Conservation (phyloP, 306 rosid genomes). For the Sicyos baderoa region DNA sequence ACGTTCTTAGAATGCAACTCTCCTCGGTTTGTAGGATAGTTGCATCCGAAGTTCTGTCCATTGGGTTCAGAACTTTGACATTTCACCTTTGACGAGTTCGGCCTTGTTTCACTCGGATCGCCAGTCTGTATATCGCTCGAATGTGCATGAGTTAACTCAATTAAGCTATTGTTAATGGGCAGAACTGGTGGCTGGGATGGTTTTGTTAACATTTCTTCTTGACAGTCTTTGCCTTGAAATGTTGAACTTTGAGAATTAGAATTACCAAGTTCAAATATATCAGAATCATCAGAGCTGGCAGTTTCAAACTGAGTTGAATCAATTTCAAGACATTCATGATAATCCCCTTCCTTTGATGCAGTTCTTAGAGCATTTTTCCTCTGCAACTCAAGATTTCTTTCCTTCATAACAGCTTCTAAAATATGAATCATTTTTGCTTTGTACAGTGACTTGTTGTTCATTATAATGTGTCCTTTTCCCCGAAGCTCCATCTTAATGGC, state of each 20-base stretch:
- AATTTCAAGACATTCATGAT: constrained; percentile 71
- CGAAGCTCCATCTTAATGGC: constrained; percentile 81
- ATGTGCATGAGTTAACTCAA: constrained; percentile 40
- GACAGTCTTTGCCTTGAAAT: constrained; percentile 30
- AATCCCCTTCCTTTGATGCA: constrained; percentile 46
- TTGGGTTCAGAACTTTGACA: constrained; percentile 27
- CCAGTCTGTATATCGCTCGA: constrained; percentile 34
- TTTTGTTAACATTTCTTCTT: constrained; percentile 27
- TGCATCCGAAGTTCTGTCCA: constrained; percentile 25
- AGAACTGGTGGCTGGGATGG: constrained; percentile 34
- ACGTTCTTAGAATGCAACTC: constrained; percentile 30
- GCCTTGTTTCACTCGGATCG: neutral
- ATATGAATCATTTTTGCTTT: constrained; percentile 77
- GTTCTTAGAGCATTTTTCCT: constrained; percentile 39
- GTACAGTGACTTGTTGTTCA: constrained; percentile 81
- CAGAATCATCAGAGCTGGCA: constrained; percentile 83
- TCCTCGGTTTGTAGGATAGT: constrained; percentile 23
- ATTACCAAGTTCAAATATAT: constrained; percentile 36
- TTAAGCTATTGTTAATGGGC: constrained; percentile 35
- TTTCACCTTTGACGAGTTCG: constrained; percentile 26
- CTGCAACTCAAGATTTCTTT: constrained; percentile 52
- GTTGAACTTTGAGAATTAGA: constrained; percentile 27
- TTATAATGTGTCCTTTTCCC: constrained; percentile 53
- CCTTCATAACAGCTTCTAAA: constrained; percentile 65
- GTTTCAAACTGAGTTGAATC: constrained; percentile 72